Evolutionary conservation across 83 land plant species (phyloP).

Genomic region (Diphasiastrum complanatum): DNA sequence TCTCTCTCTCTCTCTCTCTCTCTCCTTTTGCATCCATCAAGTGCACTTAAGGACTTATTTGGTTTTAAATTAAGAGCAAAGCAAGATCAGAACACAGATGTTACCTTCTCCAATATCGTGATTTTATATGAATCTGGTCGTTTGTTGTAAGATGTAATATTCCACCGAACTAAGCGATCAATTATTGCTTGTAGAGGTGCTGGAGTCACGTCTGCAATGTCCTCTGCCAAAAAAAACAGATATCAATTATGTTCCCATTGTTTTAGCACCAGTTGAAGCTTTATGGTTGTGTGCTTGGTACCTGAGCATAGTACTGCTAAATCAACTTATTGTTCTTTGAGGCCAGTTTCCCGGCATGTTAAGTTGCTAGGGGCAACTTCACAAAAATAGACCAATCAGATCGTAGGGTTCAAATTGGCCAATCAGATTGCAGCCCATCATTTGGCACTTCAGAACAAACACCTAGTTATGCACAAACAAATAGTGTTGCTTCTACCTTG

Average conservation of each 20-base stretch:
- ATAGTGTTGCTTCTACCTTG: neutral
- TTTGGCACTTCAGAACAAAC: neutral
- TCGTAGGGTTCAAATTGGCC: no score
- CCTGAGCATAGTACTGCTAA: no score
- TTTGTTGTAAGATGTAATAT: conserved; percentile 31
- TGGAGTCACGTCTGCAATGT: conserved; percentile 47
- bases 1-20: no score
- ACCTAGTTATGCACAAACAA: neutral
- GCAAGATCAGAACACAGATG: neutral
- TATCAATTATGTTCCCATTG: conserved; percentile 1
- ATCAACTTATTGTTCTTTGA: no score
- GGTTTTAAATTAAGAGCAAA: no score
- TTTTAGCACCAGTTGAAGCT: neutral
- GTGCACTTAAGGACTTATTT: no score
- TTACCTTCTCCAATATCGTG: conserved; percentile 54
- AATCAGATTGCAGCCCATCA: no score
- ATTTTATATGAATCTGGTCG: conserved; percentile 54
- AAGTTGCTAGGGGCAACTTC: no score
- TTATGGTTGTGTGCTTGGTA: neutral
- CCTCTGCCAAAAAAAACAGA: conserved; percentile 29
- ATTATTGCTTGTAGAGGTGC: conserved; percentile 36
- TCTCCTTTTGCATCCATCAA: no score
- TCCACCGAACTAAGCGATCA: conserved; percentile 34
- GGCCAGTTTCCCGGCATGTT: no score
- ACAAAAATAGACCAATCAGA: no score